Evolutionary conservation across 2,329 filamentous ascomycete species (phyloP), one percentile per base, ranked within the genome.

Genomic region (Phyllosticta capitalensis): DNA sequence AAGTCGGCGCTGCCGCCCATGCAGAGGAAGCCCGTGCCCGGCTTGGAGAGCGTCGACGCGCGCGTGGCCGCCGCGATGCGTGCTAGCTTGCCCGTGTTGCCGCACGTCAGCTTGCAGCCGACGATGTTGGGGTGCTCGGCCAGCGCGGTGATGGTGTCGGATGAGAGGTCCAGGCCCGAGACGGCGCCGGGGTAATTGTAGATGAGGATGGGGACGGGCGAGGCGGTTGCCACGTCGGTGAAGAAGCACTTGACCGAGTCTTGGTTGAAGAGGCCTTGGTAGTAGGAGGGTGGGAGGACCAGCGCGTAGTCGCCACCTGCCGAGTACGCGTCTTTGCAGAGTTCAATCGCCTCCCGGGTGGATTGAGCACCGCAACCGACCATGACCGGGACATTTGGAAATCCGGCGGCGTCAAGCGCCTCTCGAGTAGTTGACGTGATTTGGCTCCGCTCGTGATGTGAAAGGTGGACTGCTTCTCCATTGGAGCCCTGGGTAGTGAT

Each of bases 401-500:
- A 89, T 1, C 87, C 87, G 30, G 83, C 81, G 10, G 79, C 78
- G 68, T 89, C 82, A 52, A 92, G 78, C 14, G 87, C 87, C 62
- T 81, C 79, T 49, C 89, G 84, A 1, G 88, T 91, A 33, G 85
- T 83, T 55, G 76, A 76, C 6, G 87, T 91, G 66, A 92, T 83
- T 56, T 83, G 75, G 54, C 81, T 80, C 61, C 88, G 83, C 74
- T 92, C 89, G 22, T 81, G 76, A 66, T 86, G 85, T 51, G 85
- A 84, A 33, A 92, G 80, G 68, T 91, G 88, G 12, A 91, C 88
- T 7, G 89, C 88, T 76, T 94, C 89, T 66, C 89, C 89, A 68
- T 92, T 92, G 68, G 86, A 90, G 53, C 89, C 89, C 71, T 91
- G 88, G 10, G 86, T 89, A 54, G 88, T 86, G 53, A 92, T 79